A percentile compares a stretch with the other conserved stretches of the same genome.
These are phyloP conservation scores for Trichothecium roseum DNA, from an alignment of 2,329 filamentous ascomycete species.

Conservation along the genomic window DNA sequence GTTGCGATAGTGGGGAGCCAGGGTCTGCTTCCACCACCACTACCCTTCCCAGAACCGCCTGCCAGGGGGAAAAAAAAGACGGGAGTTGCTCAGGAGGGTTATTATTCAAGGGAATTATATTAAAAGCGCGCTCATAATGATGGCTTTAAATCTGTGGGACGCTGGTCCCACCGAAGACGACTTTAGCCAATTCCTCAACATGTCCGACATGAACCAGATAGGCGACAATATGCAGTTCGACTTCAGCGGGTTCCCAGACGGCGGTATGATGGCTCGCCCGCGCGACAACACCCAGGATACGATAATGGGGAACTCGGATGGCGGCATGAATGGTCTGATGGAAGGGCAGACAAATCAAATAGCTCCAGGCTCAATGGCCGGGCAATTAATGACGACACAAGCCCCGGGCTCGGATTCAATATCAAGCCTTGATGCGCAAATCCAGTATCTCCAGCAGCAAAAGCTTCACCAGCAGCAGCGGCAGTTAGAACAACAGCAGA, in stretches of 20 bases:
- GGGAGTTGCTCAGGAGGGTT: too few relatives aligned
- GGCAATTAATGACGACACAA: conserved; percentile 31
- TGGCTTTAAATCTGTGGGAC: conserved; percentile 45
- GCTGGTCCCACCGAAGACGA: conserved; percentile 44
- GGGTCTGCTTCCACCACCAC: too few relatives aligned
- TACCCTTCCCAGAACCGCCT: too few relatives aligned
- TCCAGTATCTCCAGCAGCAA: conserved; percentile 55
- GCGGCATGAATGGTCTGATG: conserved; percentile 17
- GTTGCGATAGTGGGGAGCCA: too few relatives aligned
- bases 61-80: too few relatives aligned
- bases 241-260: conserved; percentile 43
- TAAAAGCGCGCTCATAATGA: conserved; percentile 21
- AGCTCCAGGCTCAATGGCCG: conserved; percentile 25
- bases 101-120: too few relatives aligned
- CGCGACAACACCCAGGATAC: conserved; percentile 19
- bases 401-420: conserved; percentile 37
- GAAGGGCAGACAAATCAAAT: conserved; percentile 37
- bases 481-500: conserved; percentile 47
- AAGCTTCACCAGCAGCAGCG: conserved; percentile 52
- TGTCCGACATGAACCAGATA: conserved; percentile 44
- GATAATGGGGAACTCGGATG: conserved; percentile 21
- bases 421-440: conserved; percentile 53
- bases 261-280: conserved; percentile 17
- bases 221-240: conserved; percentile 47
- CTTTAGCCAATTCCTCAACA: conserved; percentile 54